These are phyloP conservation scores for Pisolithus tinctorius DNA, from an alignment of 768 basidiomycete genomes.

Conservation along the genomic window DNA sequence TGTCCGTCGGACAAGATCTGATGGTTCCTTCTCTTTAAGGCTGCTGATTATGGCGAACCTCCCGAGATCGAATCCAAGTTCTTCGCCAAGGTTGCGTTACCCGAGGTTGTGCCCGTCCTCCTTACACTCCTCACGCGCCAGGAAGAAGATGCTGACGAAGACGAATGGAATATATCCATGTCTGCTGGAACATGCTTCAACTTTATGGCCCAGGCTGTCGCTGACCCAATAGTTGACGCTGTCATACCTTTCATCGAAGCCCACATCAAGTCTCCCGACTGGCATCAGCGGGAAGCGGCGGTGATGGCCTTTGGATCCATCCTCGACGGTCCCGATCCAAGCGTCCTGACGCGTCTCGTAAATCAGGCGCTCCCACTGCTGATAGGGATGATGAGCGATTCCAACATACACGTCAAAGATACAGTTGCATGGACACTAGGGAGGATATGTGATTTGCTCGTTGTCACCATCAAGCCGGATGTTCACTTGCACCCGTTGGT, in stretches of 20 bases:
- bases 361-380: slow-evolving; percentile 90
- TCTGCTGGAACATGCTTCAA: slow-evolving; percentile 89
- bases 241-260: slow-evolving; percentile 98
- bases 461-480: slow-evolving; percentile 82
- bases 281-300: slow-evolving; percentile 95
- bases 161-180: slow-evolving; percentile 99
- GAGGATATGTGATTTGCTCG: slow-evolving; percentile 85
- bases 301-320: slow-evolving; percentile 99
- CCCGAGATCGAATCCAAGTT: slow-evolving; percentile 82
- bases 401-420: slow-evolving; percentile 84
- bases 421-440: slow-evolving; percentile 98
- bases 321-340: slow-evolving; percentile 90
- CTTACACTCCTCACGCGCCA: slow-evolving; percentile 84
- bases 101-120: slow-evolving; percentile 92
- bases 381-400: slow-evolving; percentile 92
- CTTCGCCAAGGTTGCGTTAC: slow-evolving; percentile 91
- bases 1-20: not conserved
- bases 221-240: slow-evolving; percentile 83
- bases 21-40: slow-evolving; percentile 38
- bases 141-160: slow-evolving; percentile 95
- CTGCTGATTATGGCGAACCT: slow-evolving; percentile 81
- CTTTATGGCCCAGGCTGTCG: slow-evolving; percentile 84
- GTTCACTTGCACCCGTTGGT: slow-evolving; percentile 81
- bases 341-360: slow-evolving; percentile 82
- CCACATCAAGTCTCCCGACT: slow-evolving; percentile 86